Evolutionary conservation across 2,329 filamentous ascomycete species (phyloP).

Genomic region (Trichophyton simii): DNA sequence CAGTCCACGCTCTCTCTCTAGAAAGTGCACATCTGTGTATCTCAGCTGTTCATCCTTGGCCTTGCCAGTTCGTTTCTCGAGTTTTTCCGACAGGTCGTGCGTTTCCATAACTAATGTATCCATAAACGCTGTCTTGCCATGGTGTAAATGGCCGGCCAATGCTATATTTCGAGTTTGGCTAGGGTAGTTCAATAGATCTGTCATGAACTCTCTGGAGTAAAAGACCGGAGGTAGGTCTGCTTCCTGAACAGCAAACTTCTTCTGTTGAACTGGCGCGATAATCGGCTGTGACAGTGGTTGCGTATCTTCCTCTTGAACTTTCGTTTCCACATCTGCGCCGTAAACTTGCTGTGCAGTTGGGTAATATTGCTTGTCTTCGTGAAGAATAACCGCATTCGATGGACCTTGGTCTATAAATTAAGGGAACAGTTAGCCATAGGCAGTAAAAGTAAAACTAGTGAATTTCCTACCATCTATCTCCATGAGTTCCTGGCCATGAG

Average conservation of each 20-base stretch:
- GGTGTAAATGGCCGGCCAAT: slow-evolving; percentile 82
- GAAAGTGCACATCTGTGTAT: slow-evolving; percentile 83
- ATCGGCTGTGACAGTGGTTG: slow-evolving; percentile 88
- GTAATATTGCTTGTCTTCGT: slow-evolving; percentile 99
- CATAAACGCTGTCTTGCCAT: slow-evolving; percentile 96
- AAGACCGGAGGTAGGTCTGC: slow-evolving; percentile 76
- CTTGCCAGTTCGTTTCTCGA: slow-evolving; percentile 70
- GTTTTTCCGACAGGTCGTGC: slow-evolving; percentile 66
- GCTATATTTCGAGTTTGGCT: slow-evolving; percentile 90
- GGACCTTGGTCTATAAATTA: slow-evolving; percentile 55
- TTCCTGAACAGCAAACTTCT: slow-evolving; percentile 93
- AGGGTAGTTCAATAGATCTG: slow-evolving; percentile 89
- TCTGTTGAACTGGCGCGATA: slow-evolving; percentile 80
- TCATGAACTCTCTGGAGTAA: slow-evolving; percentile 84
- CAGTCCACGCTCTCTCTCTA: slow-evolving; percentile 79
- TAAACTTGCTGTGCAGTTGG: slow-evolving; percentile 96
- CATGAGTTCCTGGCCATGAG: slow-evolving; percentile 74
- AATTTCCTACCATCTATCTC: slow-evolving; percentile 59
- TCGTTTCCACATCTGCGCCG: slow-evolving; percentile 81
- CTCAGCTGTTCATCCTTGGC: slow-evolving; percentile 78
- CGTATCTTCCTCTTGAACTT: slow-evolving; percentile 94
- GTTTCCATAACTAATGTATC: slow-evolving; percentile 96
- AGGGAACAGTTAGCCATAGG: neutral
- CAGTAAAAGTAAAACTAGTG: too few species aligned
- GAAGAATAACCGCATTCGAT: slow-evolving; percentile 91